A percentile compares a stretch with the other conserved stretches of the same genome.
Evolutionary conservation across 2,329 filamentous ascomycete species (phyloP).

Genomic region (Corniculantispora saksenae): DNA sequence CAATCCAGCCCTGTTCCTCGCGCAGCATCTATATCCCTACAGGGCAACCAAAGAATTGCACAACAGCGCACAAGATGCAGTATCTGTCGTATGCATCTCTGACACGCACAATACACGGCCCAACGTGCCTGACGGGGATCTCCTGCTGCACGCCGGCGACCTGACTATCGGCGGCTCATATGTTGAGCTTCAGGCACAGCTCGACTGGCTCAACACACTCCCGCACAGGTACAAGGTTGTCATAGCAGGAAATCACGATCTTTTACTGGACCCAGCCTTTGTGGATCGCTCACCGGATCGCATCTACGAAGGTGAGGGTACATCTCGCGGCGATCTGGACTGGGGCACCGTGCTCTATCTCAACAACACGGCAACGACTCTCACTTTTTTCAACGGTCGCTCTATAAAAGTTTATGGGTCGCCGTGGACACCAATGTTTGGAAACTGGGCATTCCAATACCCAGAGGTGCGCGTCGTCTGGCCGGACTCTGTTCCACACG

Average conservation of each 20-base stretch:
- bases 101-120: slow-evolving; percentile 46
- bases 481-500: slow-evolving; percentile 26
- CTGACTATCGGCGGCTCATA: slow-evolving; percentile 47
- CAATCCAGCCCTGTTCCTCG: background rate
- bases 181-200: slow-evolving; percentile 38
- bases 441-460: slow-evolving; percentile 46
- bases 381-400: slow-evolving; percentile 31
- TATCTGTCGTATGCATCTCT: slow-evolving; percentile 44
- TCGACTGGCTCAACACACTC: slow-evolving; percentile 44
- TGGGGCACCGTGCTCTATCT: slow-evolving; percentile 39
- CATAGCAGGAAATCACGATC: slow-evolving; percentile 49
- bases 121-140: slow-evolving; percentile 42
- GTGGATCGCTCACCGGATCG: slow-evolving; percentile 2
- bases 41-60: background rate
- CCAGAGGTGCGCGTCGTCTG: slow-evolving; percentile 28
- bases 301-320: slow-evolving; percentile 19
- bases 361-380: slow-evolving; percentile 28
- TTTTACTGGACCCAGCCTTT: slow-evolving; percentile 31
- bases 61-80: slow-evolving; percentile 1
- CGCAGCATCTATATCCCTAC: slow-evolving; percentile 10
- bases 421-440: slow-evolving; percentile 34
- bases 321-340: slow-evolving; percentile 23
- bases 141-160: slow-evolving; percentile 51
- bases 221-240: slow-evolving; percentile 46
- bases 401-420: slow-evolving; percentile 36